Evolutionary conservation across 2,329 filamentous ascomycete species (phyloP), one percentile per base, ranked within the genome.

Genomic region (Arthrobotrys iridis): DNA sequence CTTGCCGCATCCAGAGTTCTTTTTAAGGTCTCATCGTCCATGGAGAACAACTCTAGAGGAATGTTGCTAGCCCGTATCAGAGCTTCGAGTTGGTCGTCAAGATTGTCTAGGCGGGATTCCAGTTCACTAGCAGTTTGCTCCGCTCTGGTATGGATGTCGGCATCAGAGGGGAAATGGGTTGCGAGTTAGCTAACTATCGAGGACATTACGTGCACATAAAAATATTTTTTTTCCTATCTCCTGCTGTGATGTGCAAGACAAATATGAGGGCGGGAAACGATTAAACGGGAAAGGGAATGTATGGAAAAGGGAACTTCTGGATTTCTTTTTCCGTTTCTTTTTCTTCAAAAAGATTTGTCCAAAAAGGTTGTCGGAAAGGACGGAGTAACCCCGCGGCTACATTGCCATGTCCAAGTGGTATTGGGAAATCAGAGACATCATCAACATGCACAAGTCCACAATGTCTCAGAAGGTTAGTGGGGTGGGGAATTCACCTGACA

Each of bases 51-150:
- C 45, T 74, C 70, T 28, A 62, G 70, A 8, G 70, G 70, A 20
- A 74, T 62, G 20, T 74, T 74, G 55, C 52, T 67, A 15, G 63
- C 62, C 5, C 55, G 70, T 15, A 74, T 55, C 8, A 73, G 8
- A n/a, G 59, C 59, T 57, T 73, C 68, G 15, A 74, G 55, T 18
- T 65, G 70, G 28, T 37, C 33, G 35, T 74, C 70, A 18, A 74
- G 48, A 43, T 60, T 74, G 55, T 74, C 62, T 22, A 74, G 55
- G 28, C 70, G 70, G 43, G 70, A 50, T 26, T 74, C 70, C 35
- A 74, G 70, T 57, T 74, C 60, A 37, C 55, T 74, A 13, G 70
- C 70, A 24, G 62, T 67, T 62, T 74, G 52, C 41, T 74, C 70
- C 60, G 70, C 70, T 74, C 70, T 74, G 45, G 15, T 48, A 30